Base-by-base conservation (phyloP, 2,329 filamentous ascomycete genomes). In the Didymella segeticola region DNA sequence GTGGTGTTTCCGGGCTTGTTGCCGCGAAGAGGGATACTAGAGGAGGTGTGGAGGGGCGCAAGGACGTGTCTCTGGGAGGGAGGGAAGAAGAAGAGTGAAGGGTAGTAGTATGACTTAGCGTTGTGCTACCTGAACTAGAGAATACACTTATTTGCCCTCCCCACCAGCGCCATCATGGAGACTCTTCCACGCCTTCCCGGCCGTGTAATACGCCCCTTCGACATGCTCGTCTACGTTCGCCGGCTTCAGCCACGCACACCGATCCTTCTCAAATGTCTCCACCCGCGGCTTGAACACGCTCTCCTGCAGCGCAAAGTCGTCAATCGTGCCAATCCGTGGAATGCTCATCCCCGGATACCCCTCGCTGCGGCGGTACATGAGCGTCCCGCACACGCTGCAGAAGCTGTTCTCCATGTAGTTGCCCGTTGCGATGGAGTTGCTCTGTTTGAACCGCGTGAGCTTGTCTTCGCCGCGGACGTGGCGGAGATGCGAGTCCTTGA, bases 1-100 rank as follows among this genome's bases (percentile, higher is more conserved):
- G 93, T 99, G n/a, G 92, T 98, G 3, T 99, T 99, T 72, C 93
- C 93, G 79, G 82, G 83, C 51, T 75, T 96, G 61, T 72, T 97
- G 57, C 95, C 95, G 0, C 78, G 86, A 53, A 80, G 90, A 50
- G 81, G 79, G 42, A 88, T 96, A 49, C 80, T 98, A 23, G 92
- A 97, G 78, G 83, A 86, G 63, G 93, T 98, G 2, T 98, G 95
- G 95, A 86, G 91, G 64, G 93, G 92, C 0, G 86, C 89, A 2
- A 84, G 90, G 62, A 86, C 84, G 51, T 96, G 93, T 76, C 78
- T 99, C 56, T 96, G 92, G 73, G 91, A 90, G 70, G 80, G 55
- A 19, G 56, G 29, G n/a, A 15, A 22, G 20, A 20, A 27, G n/a
- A 11, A 34, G 25, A 15, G 49, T 34, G 27, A 23, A 22, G 37